A percentile compares a stretch with the other conserved stretches of the same genome.
Evolutionary conservation across 176 grass and related monocot species (phyloP).

Genomic region (Dendrocalamus sinicus): DNA sequence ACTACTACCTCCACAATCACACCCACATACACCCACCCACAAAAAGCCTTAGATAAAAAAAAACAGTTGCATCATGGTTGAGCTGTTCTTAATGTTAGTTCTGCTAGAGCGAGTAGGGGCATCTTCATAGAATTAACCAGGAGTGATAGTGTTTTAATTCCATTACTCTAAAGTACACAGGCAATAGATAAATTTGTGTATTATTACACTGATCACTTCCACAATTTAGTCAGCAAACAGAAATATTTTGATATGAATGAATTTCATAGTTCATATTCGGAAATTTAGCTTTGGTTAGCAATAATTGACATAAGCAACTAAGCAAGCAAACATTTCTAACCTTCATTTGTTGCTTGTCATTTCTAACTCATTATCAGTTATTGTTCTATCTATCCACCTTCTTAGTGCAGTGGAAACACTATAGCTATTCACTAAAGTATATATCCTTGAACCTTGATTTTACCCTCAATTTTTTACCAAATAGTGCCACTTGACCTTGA

Average conservation of each 20-base stretch:
- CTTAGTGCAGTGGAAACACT: neutral
- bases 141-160: neutral
- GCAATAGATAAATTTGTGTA: slow-evolving; percentile 2
- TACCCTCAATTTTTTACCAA: neutral
- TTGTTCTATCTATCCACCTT: neutral
- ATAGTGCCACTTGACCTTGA: slow-evolving; percentile 18
- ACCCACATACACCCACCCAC: neutral
- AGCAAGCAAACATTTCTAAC: neutral
- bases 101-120: neutral
- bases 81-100: neutral
- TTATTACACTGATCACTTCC: neutral
- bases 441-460: neutral
- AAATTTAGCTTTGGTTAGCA: slow-evolving; percentile 16
- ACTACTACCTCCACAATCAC: neutral
- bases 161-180: neutral
- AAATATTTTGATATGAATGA: neutral
- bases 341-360: neutral
- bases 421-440: neutral
- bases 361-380: neutral
- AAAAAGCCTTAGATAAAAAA: neutral
- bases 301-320: neutral
- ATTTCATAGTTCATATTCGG: neutral
- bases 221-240: neutral
- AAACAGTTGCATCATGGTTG: neutral
- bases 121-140: neutral